These are phyloP conservation scores for Paraglomus occultum DNA, from an alignment of 192 early-diverging fungal species.

Conservation along the genomic window DNA sequence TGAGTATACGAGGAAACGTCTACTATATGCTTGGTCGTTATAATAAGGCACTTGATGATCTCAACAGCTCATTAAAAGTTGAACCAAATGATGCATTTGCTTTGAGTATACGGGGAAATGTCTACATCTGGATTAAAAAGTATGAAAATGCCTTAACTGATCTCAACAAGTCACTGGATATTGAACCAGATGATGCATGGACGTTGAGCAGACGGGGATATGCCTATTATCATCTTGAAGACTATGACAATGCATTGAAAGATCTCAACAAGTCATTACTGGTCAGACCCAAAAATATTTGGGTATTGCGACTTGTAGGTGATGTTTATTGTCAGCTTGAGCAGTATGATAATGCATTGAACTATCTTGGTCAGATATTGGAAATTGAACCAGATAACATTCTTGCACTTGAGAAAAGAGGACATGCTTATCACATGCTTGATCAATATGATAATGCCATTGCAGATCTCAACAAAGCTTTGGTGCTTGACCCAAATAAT, in stretches of 20 bases:
- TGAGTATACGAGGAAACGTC: neutral
- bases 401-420: slow-evolving; percentile 7
- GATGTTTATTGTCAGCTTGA: neutral
- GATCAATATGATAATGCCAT: slow-evolving; percentile 1
- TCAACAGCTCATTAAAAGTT: neutral
- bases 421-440: neutral
- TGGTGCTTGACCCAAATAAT: slow-evolving; percentile 7
- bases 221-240: neutral
- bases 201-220: neutral
- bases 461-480: neutral
- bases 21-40: neutral
- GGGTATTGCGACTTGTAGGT: neutral
- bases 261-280: slow-evolving; percentile 7
- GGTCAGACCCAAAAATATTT: neutral
- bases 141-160: slow-evolving; percentile 4
- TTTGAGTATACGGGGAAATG: neutral
- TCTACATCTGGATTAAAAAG: neutral
- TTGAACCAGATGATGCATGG: neutral
- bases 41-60: slow-evolving; percentile 1
- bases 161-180: neutral
- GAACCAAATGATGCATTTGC: neutral
- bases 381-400: neutral
- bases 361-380: neutral
- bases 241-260: neutral
- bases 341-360: slow-evolving; percentile 4